A percentile compares a stretch with the other conserved stretches of the same genome.
These are phyloP conservation scores for Imleria badia DNA, from an alignment of 768 basidiomycete species.

Conservation along the genomic window DNA sequence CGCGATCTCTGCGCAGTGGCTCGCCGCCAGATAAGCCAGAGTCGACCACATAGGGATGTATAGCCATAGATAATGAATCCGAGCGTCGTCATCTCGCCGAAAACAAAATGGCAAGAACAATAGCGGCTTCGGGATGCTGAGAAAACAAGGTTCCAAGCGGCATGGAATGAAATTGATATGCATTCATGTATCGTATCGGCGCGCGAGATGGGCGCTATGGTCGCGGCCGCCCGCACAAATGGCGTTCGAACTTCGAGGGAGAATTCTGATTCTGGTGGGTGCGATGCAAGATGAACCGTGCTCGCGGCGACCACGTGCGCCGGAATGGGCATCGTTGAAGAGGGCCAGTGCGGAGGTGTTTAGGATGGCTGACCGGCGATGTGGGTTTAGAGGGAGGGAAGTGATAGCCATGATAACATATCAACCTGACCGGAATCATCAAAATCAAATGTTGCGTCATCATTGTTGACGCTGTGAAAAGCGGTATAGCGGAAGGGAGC, in stretches of 20 bases:
- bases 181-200: slow-evolving; percentile 18
- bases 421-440: slow-evolving; percentile 2
- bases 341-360: background rate
- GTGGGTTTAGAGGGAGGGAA: slow-evolving; percentile 14
- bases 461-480: slow-evolving; percentile 13
- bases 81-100: background rate
- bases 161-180: background rate
- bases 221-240: slow-evolving; percentile 6
- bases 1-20: slow-evolving; percentile 13
- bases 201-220: slow-evolving; percentile 21
- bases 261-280: slow-evolving; percentile 1
- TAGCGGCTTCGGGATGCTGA: background rate
- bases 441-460: slow-evolving; percentile 5
- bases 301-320: slow-evolving; percentile 11
- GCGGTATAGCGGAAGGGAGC: background rate
- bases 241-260: slow-evolving; percentile 5
- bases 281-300: background rate
- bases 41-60: slow-evolving; percentile 13
- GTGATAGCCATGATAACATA: background rate
- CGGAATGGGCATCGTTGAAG: background rate
- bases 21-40: slow-evolving; percentile 3
- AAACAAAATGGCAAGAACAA: background rate
- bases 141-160: slow-evolving; percentile 1
- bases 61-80: slow-evolving; percentile 14
- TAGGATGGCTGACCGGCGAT: slow-evolving; percentile 15